Base-by-base conservation (phyloP, 257 asterid genomes). In the Scutellaria minor region DNA sequence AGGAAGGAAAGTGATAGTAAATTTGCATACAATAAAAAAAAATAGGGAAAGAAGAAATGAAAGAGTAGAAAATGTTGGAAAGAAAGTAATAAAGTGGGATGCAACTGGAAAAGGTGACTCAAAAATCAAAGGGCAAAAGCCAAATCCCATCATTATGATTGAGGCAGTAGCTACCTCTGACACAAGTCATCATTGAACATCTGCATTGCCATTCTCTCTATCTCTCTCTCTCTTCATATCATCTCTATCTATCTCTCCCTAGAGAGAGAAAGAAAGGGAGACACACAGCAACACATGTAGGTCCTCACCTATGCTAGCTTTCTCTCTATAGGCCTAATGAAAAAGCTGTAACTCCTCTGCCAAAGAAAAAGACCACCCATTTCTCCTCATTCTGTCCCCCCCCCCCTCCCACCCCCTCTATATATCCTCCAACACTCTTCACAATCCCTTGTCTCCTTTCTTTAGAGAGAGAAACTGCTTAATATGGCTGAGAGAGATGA, bases 111-210 rank as follows among this genome's bases (percentile, higher is more conserved):
- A 69, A 68, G 78, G 27, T 13, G 59, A 60, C 77, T 62, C 72
- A 64, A 79, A 72, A 75, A 75, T 27, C 74, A 67, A 78, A 78
- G 68, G 44, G 67, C 56, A 75, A 83, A 83, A 80, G 79, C 85
- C 85, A 85, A 80, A 80, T 86, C 93, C 86, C 79, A 84, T 83
- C 90, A 85, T 84, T 88, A 93, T 90, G 91, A 90, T 93, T 87
- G 95, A 78, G 80, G 88, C 95, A 86, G 85, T 87, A 77, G 85
- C 83, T 80, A 77, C 78, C 75, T 77, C 92, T 89, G 97, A 89
- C 96, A 86, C 83, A 79, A 84, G 86, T 83, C 98, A 88, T 91
- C 96, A 93, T 90, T 90, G 83, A 81, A 87, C 92, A 79, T 87
- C 88, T 88, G 85, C 81, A 76, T 69, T 74, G 68, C 27, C 27